Conservation (phyloP, 2,329 filamentous ascomycete genomes). For the Passalora sequoiae region DNA sequence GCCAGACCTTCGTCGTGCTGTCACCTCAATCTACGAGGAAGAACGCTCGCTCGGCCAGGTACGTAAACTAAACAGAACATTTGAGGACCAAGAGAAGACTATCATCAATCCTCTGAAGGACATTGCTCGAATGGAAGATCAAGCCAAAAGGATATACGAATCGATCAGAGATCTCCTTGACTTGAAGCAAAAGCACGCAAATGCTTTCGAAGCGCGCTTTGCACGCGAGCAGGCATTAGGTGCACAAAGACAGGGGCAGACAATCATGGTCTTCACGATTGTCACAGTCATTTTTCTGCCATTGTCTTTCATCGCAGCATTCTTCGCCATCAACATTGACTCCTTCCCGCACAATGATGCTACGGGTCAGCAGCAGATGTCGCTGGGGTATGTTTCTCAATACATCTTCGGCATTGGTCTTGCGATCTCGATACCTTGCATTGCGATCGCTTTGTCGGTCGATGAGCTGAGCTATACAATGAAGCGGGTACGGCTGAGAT, state of each 20-base stretch:
- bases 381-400: conserved; percentile 46
- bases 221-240: conserved; percentile 57
- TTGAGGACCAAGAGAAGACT: conserved; percentile 53
- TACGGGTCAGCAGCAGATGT: conserved; percentile 22
- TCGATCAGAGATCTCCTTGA: conserved; percentile 60
- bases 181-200: conserved; percentile 65
- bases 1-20: conserved; percentile 43
- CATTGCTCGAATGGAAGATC: conserved; percentile 59
- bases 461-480: conserved; percentile 16
- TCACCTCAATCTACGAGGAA: conserved; percentile 38
- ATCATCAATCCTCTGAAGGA: conserved; percentile 48
- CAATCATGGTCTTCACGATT: conserved; percentile 56
- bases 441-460: conserved; percentile 19
- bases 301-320: conserved; percentile 50
- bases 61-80: conserved; percentile 46
- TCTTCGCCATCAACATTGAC: conserved; percentile 52
- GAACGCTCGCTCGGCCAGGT: conserved; percentile 34
- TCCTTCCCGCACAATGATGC: conserved; percentile 40
- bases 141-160: conserved; percentile 56
- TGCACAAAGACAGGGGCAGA: conserved; percentile 54
- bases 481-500: conserved; percentile 3
- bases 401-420: conserved; percentile 55
- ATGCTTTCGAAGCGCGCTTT: conserved; percentile 61
- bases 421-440: conserved; percentile 45
- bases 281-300: conserved; percentile 56